Percentiles rank a stretch among this genome's conserved stretches.
phyloP scores from a whole-genome alignment of 768 basidiomycete genomes.

The Termitomyces sp. region DNA sequence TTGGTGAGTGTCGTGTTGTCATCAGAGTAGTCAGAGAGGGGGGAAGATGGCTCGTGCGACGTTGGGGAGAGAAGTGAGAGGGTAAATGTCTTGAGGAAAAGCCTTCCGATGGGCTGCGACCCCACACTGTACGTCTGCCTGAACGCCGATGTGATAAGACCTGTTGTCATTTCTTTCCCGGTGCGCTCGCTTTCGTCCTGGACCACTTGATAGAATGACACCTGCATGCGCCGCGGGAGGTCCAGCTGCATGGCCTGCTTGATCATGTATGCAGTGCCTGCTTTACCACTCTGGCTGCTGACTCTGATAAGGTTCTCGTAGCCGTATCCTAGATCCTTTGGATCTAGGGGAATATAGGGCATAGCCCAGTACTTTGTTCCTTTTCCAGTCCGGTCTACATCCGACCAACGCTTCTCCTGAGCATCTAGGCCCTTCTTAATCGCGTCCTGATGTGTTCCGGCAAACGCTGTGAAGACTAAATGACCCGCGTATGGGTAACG shows the following conservation, averaged over 20 bases:
- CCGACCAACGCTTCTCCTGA: slow-evolving; percentile 44
- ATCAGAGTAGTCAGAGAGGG: slow-evolving; percentile 46
- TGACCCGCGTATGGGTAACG: slow-evolving; percentile 86
- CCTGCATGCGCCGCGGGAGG: slow-evolving; percentile 77
- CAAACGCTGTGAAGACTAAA: slow-evolving; percentile 83
- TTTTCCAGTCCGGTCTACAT: slow-evolving; percentile 41
- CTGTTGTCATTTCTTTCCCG: slow-evolving; percentile 73
- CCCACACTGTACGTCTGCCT: slow-evolving; percentile 59
- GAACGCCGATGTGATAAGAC: slow-evolving; percentile 73
- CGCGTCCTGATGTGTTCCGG: slow-evolving; percentile 80
- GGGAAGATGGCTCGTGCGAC: slow-evolving; percentile 30
- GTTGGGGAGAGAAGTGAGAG: slow-evolving; percentile 40
- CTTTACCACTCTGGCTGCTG: slow-evolving; percentile 85
- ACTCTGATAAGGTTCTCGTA: slow-evolving; percentile 89
- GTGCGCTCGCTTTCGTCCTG: slow-evolving; percentile 69
- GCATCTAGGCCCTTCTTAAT: slow-evolving; percentile 83
- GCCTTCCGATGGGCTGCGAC: slow-evolving; percentile 56
- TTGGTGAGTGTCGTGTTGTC: slow-evolving; percentile 32
- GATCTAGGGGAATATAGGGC: slow-evolving; percentile 83
- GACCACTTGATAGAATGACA: slow-evolving; percentile 73
- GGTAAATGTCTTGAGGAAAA: slow-evolving; percentile 59
- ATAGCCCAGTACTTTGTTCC: slow-evolving; percentile 57
- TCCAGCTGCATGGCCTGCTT: slow-evolving; percentile 73
- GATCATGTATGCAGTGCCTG: slow-evolving; percentile 78
- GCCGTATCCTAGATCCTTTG: slow-evolving; percentile 74